phyloP scores from a whole-genome alignment of 805 yeast genomes.

The Grigorovia transvaalensis region DNA sequence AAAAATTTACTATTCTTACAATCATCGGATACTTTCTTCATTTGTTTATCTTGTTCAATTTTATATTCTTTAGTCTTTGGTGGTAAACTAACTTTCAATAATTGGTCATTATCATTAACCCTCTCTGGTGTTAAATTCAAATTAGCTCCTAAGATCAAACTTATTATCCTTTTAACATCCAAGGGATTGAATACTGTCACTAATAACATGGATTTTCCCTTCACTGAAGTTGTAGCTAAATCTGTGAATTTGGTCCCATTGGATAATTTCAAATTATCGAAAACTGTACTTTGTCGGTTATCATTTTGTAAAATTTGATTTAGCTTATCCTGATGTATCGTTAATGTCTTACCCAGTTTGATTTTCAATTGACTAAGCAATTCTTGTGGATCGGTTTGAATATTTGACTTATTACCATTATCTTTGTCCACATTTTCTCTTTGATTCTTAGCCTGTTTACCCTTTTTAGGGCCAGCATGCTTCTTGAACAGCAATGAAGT shows the following conservation, averaged over 20 bases:
- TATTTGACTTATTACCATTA: slow-evolving; percentile 3
- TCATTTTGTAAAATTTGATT: slow-evolving; percentile 61
- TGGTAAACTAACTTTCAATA: slow-evolving; percentile 64
- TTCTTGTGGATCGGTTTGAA: background rate
- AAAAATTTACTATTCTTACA: slow-evolving; percentile 42
- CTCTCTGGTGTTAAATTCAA: slow-evolving; percentile 73
- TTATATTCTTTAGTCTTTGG: slow-evolving; percentile 61
- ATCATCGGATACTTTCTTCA: slow-evolving; percentile 59
- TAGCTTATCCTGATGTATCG: slow-evolving; percentile 43
- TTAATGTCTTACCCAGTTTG: slow-evolving; percentile 38
- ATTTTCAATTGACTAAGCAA: slow-evolving; percentile 7
- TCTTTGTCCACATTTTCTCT: background rate
- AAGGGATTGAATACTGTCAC: slow-evolving; percentile 86
- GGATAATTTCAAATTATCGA: slow-evolving; percentile 48
- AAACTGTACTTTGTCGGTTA: slow-evolving; percentile 48
- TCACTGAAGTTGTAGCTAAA: slow-evolving; percentile 60
- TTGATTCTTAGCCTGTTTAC: slow-evolving; percentile 5
- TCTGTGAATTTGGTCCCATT: slow-evolving; percentile 42
- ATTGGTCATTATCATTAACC: slow-evolving; percentile 61
- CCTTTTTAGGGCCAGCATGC: background rate
- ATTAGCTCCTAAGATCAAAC: slow-evolving; percentile 57
- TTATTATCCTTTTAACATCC: slow-evolving; percentile 55
- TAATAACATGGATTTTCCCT: slow-evolving; percentile 53
- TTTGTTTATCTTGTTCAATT: slow-evolving; percentile 42
- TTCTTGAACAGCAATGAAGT: background rate